These are phyloP conservation scores for Boletus barrowsii DNA, from an alignment of 768 basidiomycete genomes.

Conservation along the genomic window DNA sequence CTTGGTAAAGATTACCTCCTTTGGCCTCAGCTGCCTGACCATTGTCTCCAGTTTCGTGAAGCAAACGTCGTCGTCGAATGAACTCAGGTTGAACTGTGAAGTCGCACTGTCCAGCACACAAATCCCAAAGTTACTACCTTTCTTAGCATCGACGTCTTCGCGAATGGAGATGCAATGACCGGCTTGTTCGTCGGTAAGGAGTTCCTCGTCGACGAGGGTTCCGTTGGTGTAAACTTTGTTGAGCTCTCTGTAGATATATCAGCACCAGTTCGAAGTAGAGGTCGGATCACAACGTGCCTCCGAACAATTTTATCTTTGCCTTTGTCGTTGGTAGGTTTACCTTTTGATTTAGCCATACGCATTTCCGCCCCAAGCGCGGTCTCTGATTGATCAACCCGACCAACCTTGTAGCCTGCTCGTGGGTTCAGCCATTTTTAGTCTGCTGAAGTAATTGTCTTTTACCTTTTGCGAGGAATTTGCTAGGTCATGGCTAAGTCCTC, in stretches of 20 bases:
- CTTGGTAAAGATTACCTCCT: constrained; percentile 90
- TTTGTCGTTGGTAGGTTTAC: constrained; percentile 46
- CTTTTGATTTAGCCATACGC: constrained; percentile 70
- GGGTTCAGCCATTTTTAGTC: not conserved
- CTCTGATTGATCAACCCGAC: constrained; percentile 94
- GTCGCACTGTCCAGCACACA: constrained; percentile 94
- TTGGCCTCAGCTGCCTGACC: constrained; percentile 85
- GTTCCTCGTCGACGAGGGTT: constrained; percentile 87
- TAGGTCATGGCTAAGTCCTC: constrained; percentile 23
- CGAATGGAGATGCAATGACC: constrained; percentile 92
- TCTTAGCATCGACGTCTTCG: constrained; percentile 41
- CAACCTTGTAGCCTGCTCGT: constrained; percentile 80
- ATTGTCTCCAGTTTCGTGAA: constrained; percentile 92
- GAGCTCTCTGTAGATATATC: constrained; percentile 57
- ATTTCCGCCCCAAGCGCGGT: constrained; percentile 97
- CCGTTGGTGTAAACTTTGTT: constrained; percentile 97
- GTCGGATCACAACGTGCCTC: constrained; percentile 41
- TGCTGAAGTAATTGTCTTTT: not conserved
- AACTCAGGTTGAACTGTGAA: constrained; percentile 88
- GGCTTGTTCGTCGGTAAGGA: constrained; percentile 89
- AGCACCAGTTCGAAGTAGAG: not conserved
- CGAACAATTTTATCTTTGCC: constrained; percentile 85
- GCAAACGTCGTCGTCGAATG: constrained; percentile 90
- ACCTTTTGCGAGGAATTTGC: constrained; percentile 77
- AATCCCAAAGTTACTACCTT: constrained; percentile 71